Evolutionary conservation across 2,329 filamentous ascomycete genomes (phyloP).

Genomic region (Hypoxylon sp.): DNA sequence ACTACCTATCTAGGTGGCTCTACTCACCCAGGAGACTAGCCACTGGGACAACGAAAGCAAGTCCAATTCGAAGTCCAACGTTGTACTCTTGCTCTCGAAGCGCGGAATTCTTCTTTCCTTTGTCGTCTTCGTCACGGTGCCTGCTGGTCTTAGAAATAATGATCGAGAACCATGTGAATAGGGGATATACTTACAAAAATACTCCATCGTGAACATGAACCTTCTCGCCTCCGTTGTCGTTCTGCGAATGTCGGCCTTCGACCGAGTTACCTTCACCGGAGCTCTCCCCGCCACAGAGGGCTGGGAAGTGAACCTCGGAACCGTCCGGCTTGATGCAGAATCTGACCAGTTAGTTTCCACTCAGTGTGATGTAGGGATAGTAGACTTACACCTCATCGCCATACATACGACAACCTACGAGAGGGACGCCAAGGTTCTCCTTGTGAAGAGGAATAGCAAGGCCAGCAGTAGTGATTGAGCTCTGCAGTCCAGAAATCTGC

Average conservation of each 20-base stretch:
- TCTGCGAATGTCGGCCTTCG: constrained; percentile 38
- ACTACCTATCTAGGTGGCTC: not conserved
- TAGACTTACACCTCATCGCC: constrained; percentile 61
- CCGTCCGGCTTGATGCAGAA: constrained; percentile 72
- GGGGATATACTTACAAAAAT: constrained; percentile 69
- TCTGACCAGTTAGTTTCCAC: constrained; percentile 53
- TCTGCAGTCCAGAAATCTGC: too few relatives aligned
- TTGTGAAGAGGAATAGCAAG: too few relatives aligned
- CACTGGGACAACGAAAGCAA: constrained; percentile 77
- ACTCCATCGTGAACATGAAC: constrained; percentile 83
- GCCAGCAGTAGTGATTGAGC: too few relatives aligned
- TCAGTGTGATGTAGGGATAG: rapidly evolving
- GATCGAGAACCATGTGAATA: not conserved
- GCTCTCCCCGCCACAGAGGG: constrained; percentile 53
- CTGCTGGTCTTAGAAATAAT: constrained; percentile 48
- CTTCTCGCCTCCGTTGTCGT: constrained; percentile 54
- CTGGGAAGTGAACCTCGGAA: constrained; percentile 69
- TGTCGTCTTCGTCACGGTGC: constrained; percentile 68
- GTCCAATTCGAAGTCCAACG: constrained; percentile 74
- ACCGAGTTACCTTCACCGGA: too few relatives aligned
- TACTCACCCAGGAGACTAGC: constrained; percentile 72
- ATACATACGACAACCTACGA: constrained; percentile 64
- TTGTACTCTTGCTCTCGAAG: constrained; percentile 70
- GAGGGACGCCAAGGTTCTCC: too few relatives aligned
- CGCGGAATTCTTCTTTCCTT: constrained; percentile 57